phyloP scores from a whole-genome alignment of 2,329 filamentous ascomycete genomes.

The Penicillium carneum region DNA sequence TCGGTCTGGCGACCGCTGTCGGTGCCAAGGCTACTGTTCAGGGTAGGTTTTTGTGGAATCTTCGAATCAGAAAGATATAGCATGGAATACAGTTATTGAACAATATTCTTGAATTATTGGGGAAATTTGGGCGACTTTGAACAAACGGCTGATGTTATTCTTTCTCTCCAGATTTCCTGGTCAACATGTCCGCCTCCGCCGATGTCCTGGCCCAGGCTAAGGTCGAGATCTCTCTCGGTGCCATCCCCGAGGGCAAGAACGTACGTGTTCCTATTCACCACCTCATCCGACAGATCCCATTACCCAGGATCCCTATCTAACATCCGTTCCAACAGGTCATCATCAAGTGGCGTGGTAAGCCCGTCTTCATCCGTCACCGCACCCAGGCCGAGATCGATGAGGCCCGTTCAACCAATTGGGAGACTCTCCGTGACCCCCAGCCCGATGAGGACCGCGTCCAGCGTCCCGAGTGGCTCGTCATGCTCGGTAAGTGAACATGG shows the following conservation, averaged over 20 bases:
- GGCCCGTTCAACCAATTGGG: conserved; percentile 85
- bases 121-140: conserved; percentile 9
- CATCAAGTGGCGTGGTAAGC: conserved; percentile 99
- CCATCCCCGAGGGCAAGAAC: conserved; percentile 99
- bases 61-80: conserved; percentile 16
- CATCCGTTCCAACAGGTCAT: conserved; percentile 71
- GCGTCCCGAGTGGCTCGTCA: conserved; percentile 98
- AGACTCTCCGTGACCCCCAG: conserved; percentile 88
- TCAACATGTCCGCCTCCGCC: conserved; percentile 99
- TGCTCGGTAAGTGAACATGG: conserved; percentile 74
- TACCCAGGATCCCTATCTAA: conserved; percentile 24
- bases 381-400: conserved; percentile 91
- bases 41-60: conserved; percentile 67
- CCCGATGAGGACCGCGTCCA: conserved; percentile 90
- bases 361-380: conserved; percentile 99
- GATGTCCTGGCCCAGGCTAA: conserved; percentile 99
- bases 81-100: neutral
- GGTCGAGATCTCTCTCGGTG: conserved; percentile 91
- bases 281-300: conserved; percentile 5
- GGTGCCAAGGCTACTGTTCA: conserved; percentile 98
- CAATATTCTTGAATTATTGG: conserved; percentile 13
- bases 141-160: conserved; percentile 37
- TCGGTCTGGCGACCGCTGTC: conserved; percentile 89
- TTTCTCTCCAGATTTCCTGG: conserved; percentile 81
- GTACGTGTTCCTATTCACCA: conserved; percentile 63